phyloP scores from a whole-genome alignment of 2,329 filamentous ascomycete species.

The Calonectria hawksworthii region DNA sequence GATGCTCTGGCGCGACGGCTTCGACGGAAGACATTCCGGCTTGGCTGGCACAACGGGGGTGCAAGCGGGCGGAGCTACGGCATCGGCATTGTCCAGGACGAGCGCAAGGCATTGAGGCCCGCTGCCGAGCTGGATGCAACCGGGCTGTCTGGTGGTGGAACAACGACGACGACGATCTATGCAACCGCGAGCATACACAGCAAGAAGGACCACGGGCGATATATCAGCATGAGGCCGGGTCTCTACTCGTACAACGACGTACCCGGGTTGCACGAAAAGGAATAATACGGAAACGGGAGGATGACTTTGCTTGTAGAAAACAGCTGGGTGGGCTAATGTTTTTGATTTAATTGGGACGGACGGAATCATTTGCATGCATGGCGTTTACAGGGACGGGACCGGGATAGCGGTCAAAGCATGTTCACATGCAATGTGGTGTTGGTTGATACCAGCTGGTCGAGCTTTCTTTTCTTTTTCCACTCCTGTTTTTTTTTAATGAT shows the following conservation, averaged over 20 bases:
- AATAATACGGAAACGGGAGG: constrained; percentile 1
- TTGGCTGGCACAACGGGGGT: constrained; percentile 40
- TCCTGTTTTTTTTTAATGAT: not conserved
- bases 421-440: not conserved
- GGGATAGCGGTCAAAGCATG: constrained; percentile 4
- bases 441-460: not conserved
- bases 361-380: constrained; percentile 12
- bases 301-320: not conserved
- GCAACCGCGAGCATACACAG: constrained; percentile 27
- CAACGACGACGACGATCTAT: constrained; percentile 12
- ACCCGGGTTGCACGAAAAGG: constrained; percentile 35
- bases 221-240: constrained; percentile 45
- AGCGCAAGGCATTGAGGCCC: constrained; percentile 35
- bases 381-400: constrained; percentile 13
- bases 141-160: not conserved
- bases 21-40: constrained; percentile 44
- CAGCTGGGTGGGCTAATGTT: constrained; percentile 1
- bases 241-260: constrained; percentile 45
- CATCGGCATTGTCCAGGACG: constrained; percentile 46
- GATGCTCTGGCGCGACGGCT: constrained; percentile 41
- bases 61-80: constrained; percentile 39
- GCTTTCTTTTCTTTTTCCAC: not conserved
- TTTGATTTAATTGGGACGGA: not conserved
- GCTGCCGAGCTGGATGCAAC: constrained; percentile 20
- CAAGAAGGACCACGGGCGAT: constrained; percentile 30